Base-by-base conservation (phyloP, 2,329 filamentous ascomycete genomes). In the Shiraia bambusicola region DNA sequence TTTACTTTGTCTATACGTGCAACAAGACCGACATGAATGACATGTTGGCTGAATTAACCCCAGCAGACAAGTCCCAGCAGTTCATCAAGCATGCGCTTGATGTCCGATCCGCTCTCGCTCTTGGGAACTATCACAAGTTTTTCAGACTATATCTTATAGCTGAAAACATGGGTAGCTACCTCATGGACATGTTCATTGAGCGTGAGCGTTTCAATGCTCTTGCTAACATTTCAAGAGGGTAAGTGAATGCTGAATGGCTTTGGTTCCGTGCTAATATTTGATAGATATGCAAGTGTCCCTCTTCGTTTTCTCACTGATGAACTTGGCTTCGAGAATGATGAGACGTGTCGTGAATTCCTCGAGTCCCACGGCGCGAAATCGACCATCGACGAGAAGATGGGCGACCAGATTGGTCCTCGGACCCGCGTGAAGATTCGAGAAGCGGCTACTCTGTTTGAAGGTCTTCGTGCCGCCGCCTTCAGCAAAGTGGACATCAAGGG, bases 1-100 rank as follows among this genome's bases (percentile, higher is more conserved):
- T 98, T 69, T 98, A 98, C 81, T 95, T 95, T 77, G 93, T 98
- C 73, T 91, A 97, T 72, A 97, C 93, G 63, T 91, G 90, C 79
- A 98, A 97, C 76, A 90, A 89, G 74, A 91, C 88, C 73, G 91
- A 92, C 73, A 86, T 98, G 80, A 97, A 96, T 80, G 90, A 97
- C 79, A 85, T 92, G 67, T 81, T 98, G 77, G 90, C 91, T 80
- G 92, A 96, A 87, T 87, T 98, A 93, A 97, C 92, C 72, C 75
- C 85, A 80, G 83, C 88, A 91, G 93, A 97, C 76, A 96, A 96
- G 77, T 78, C 83, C 70, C 85, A 93, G 80, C 88, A 46, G 87
- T 98, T 68, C 49, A 63, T 64, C 46, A 89, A 89, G 73, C 92
- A 98, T 75, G 93, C 93, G 28, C 76, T 98, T 59, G 81, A 87